These are phyloP conservation scores for Boletales sp. DNA, from an alignment of 768 basidiomycete genomes.

Conservation along the genomic window DNA sequence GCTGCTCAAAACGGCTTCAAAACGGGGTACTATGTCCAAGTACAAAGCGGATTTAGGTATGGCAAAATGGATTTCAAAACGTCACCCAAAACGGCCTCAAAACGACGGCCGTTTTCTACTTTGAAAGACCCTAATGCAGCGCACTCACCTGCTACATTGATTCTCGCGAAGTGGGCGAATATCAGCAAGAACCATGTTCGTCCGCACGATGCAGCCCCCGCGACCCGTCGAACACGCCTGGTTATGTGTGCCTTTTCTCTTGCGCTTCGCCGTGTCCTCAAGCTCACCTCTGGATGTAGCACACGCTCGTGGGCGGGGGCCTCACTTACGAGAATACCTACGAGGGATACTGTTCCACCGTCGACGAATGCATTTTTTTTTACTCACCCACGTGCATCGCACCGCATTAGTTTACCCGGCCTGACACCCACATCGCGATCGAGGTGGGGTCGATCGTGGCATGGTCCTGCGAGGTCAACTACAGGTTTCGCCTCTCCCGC, in stretches of 20 bases:
- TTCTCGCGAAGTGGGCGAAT: constrained; percentile 58
- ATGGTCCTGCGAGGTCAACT: constrained; percentile 65
- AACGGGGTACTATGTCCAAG: no score
- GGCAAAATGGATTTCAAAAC: no score
- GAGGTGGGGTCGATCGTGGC: constrained; percentile 82
- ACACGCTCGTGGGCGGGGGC: constrained; percentile 52
- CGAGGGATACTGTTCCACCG: constrained; percentile 87
- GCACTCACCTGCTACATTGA: constrained; percentile 36
- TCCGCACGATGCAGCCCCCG: constrained; percentile 64
- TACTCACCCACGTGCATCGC: no score
- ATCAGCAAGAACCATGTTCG: constrained; percentile 69
- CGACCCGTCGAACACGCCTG: constrained; percentile 72
- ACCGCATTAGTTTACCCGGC: constrained; percentile 38
- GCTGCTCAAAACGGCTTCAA: no score
- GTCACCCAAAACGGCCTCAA: no score
- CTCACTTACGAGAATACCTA: constrained; percentile 83
- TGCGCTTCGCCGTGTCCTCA: not conserved
- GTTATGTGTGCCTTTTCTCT: constrained; percentile 44
- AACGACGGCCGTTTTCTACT: no score
- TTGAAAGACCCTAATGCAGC: no score
- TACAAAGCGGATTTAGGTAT: no score
- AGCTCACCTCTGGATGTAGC: constrained; percentile 36
- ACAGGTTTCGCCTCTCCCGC: no score
- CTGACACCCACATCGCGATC: constrained; percentile 42
- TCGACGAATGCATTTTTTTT: constrained; percentile 79